Evolutionary conservation across 495 filamentous ascomycete species (phyloP), one percentile per base, ranked within the genome.

Genomic region (Evernia prunastri): DNA sequence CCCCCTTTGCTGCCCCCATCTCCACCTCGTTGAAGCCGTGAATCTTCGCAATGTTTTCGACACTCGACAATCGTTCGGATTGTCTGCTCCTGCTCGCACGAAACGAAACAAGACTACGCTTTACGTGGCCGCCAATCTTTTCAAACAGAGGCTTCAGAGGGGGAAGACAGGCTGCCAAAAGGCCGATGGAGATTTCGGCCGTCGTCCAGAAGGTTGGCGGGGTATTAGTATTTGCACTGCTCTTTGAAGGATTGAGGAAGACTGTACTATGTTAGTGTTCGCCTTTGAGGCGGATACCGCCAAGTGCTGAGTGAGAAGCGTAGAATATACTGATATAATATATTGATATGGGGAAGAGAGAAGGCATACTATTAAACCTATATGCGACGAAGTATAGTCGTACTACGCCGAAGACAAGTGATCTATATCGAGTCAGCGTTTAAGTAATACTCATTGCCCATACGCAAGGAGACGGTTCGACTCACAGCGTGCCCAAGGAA

Each of bases 91-190:
- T 27, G 23, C 47, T 12, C 25, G 23, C 11, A 27, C 23, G 47
- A 51, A 27, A 10, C 29, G 47, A 51, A 6, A 29, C 25, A 15
- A 51, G 11, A 29, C 23, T 51, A 29, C 12, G 11, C 29, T 51
- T 51, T 29, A 51, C 1, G 25, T 1, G 10, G 47, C 25, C 25
- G 25, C 25, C 6, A 15, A 27, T 15, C 12, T 15, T 13, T 29
- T 1, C 15, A 33, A 53, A 4, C 12, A 53, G 25, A 31, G 63
- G 63, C 10, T 12, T 35, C 29, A 65, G 23, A 0, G 63, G 57
- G 3, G 58, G 63, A 10, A 65, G 63, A 53, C 63, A 65, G 10
- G 63, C 63, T 23, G 63, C 63, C 25, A 65, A 18, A 39, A 65
- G 15, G 47, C 57, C 63, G 17, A 65, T 25, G 7, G 42, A 65